Evolutionary conservation across 176 grass and related monocot species (phyloP), one percentile per base, ranked within the genome.

Genomic region (Oryza longistaminata): DNA sequence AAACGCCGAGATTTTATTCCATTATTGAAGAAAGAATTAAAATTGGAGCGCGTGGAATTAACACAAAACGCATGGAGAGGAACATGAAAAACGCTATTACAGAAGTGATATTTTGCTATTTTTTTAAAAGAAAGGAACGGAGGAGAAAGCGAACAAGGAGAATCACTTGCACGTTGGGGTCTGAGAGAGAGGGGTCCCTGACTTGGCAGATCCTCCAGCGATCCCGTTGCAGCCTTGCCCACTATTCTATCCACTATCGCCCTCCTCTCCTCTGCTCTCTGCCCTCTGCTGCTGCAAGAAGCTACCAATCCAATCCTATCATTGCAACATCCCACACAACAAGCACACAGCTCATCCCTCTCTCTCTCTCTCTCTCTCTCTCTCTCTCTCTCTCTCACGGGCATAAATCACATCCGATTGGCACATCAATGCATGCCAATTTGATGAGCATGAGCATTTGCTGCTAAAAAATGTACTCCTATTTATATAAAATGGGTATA

Each of bases 101-200:
- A 80, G 74, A 74, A 80, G 29, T 42, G 58, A 49, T 17, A 26
- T 35, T 22, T 6, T 62, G 35, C 64, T 66, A 25, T 65, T 81
- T 50, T 29, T 31, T 3, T 3, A 31, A 31, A 19, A 46, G 25
- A 35, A 35, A 5, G 64, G 53, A 64, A 71, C 11, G 22, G 49
- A 65, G 67, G 64, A 64, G 62, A 64, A 86, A 86, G 88, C 80
- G 77, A 94, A 89, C 81, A 86, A 89, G 83, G 66, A 90, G 95
- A 92, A 97, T 92, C 95, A 73, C 58, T 84, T 65, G 90, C 94
- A 92, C 90, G 88, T 92, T 90, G 58, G 77, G 77, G 71, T 81
- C 80, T 76, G 88, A 84, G 78, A 87, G 77, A 53, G 78, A 87
- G 77, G 44, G 69, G 60, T 58, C 52, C 82, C 91, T 85, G 87